phyloP scores from a whole-genome alignment of 768 basidiomycete genomes.

The Boletus coccyginus region DNA sequence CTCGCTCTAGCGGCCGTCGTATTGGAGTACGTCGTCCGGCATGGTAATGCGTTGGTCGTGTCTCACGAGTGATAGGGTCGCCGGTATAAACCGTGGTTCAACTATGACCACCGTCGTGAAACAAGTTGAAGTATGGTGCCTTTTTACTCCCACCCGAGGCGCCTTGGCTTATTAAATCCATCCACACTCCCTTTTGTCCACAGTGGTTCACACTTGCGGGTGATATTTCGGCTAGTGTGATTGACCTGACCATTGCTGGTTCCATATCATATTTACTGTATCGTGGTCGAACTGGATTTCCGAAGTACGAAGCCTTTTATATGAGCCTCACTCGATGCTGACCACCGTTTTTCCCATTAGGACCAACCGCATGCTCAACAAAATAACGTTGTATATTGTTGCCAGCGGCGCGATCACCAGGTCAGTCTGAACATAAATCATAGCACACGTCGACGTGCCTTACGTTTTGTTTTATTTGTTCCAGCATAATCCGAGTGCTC shows the following conservation, averaged over 20 bases:
- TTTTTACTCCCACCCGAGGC: neutral
- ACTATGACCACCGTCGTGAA: neutral
- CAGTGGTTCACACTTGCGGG: neutral
- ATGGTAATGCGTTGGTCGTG: neutral
- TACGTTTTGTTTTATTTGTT: neutral
- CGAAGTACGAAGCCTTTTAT: neutral
- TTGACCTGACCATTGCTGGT: neutral
- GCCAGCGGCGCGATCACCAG: neutral
- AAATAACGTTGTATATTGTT: slow-evolving; percentile 1
- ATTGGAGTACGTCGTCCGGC: neutral
- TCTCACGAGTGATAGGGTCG: neutral
- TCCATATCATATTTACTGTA: neutral
- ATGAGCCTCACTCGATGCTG: neutral
- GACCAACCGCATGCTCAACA: neutral
- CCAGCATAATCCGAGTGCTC: neutral
- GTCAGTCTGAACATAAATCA: neutral
- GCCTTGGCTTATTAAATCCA: neutral
- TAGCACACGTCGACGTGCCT: neutral
- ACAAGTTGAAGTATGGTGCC: neutral
- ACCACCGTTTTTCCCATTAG: neutral
- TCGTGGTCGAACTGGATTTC: neutral
- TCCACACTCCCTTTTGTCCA: neutral
- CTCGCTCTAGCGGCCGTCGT: neutral
- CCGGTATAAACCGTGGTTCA: neutral
- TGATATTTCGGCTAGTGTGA: neutral